Base-by-base conservation (phyloP, 768 basidiomycete genomes). In the Calocybe cyanea region DNA sequence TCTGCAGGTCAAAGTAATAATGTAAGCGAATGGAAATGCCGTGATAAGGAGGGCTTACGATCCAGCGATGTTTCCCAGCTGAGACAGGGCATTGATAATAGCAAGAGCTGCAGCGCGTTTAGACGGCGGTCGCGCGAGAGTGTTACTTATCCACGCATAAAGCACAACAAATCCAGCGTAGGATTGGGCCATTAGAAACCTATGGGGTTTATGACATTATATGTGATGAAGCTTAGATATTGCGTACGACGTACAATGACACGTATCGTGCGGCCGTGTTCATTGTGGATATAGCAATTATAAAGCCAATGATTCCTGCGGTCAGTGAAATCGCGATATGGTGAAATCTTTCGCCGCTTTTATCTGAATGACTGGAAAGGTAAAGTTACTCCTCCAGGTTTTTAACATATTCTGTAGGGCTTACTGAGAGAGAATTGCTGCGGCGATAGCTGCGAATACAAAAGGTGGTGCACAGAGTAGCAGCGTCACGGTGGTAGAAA, bases 81-180 rank as follows among this genome's bases (percentile, higher is more conserved):
- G 83, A 7, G 85, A 84, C 57, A 90, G 80, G 33, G 83, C 79
- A 62, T 93, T 92, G 56, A 92, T 78, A 49, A 88, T 65, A 1
- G 90, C 92, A 38, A 95, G 71, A 10, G 85, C 85, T n/a, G 92
- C 85, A 2, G 92, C 87, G 4, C 92, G 82, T 64, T 93, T 94
- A n/a, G 84, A 80, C 4, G 89, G 75, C 19, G 92, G 83, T n/a
- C 80, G 60, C 5, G 71, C 60, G 14, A 78, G 67, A n/a, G 74
- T 69, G 21, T 70, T 69, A 46, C 72, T 75, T 8, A 71, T 67
- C 77, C 77, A 80, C 0, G 76, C 71, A 36, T 75, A 58, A 46
- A 86, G 82, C 44, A 76, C 73, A 51, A 90, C 77, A 63, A 85
- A 87, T 4, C 78, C 87, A 0, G 83, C 71, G 54, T 86, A 87